Base-by-base conservation (phyloP, 2,329 filamentous ascomycete species). In the Teratosphaeria gauchensis region DNA sequence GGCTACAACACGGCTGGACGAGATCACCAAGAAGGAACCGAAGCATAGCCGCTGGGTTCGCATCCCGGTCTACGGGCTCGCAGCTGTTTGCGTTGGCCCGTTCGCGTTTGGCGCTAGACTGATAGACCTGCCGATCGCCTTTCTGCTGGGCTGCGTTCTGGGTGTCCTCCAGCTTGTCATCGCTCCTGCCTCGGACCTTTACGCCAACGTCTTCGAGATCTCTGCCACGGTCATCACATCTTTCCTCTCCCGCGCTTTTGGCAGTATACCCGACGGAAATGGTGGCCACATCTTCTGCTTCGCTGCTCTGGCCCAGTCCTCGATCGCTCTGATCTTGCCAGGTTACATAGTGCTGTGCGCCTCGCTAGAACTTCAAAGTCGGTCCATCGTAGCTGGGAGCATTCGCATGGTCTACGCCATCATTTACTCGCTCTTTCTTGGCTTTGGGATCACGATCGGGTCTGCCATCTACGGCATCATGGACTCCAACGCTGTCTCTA, bases 51-150 rank as follows among this genome's bases (percentile, higher is more conserved):
- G 64, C 14, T 77, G 75, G 73, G 62, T 74, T 2, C 69, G 76
- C 4, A 84, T 95, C 0, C 72, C 85, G 0, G 75, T 90, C 33
- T 92, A 90, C 64, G 90, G 90, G 0, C 74, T 91, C 5, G 89
- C 90, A 1, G 90, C 88, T 12, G 86, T 84, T 0, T 82, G 79
- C 6, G 89, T 94, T 0, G 89, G 87, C 0, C 89, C 89, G 0
- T 94, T 94, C 67, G 89, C 88, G 3, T 95, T 94, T 68, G 78
- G 85, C 58, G 88, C 87, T 2, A 82, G 89, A 3, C 83, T 86
- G 48, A 87, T 92, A 66, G 90, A 95, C 69, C 76, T 94, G 59
- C 89, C 89, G 0, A 81, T 92, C 31, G 84, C 85, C 21, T 94
- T 94, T 70, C 58, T 90, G 0, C 80, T 95, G 0, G 90, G 90